Conservation (phyloP, 1,139 yeast species). For the Wickerhamomyces sp. region DNA sequence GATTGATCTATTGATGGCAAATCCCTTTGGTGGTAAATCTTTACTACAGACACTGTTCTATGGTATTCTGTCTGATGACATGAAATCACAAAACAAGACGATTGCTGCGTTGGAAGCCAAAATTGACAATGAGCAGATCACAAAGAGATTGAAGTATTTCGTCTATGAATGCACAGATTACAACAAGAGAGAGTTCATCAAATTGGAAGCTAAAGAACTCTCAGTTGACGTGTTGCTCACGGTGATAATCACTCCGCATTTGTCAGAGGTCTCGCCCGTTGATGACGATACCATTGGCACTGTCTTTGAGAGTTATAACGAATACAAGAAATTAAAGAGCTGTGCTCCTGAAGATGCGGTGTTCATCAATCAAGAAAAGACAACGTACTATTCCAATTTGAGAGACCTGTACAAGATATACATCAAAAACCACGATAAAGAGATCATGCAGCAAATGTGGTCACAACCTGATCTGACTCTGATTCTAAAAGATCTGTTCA, state of each 20-base stretch:
- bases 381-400: slow-evolving; percentile 25
- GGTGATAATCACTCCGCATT: slow-evolving; percentile 24
- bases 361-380: slow-evolving; percentile 18
- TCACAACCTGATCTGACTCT: slow-evolving; percentile 74
- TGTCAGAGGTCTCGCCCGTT: slow-evolving; percentile 12
- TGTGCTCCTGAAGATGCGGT: slow-evolving; percentile 8
- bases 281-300: slow-evolving; percentile 17
- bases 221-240: slow-evolving; percentile 31
- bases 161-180: slow-evolving; percentile 28
- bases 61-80: slow-evolving; percentile 73
- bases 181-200: slow-evolving; percentile 27
- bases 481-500: slow-evolving; percentile 64
- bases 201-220: slow-evolving; percentile 30
- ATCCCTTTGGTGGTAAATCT: slow-evolving; percentile 67
- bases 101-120: slow-evolving; percentile 41
- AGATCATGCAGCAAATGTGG: slow-evolving; percentile 72
- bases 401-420: slow-evolving; percentile 61
- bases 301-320: slow-evolving; percentile 26
- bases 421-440: slow-evolving; percentile 70
- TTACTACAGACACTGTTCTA: slow-evolving; percentile 68
- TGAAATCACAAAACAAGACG: slow-evolving; percentile 57
- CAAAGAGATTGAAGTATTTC: slow-evolving; percentile 23
- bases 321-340: slow-evolving; percentile 17
- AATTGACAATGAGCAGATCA: slow-evolving; percentile 25
- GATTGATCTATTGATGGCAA: slow-evolving; percentile 74